Evolutionary conservation across 345 rosid genomes (phyloP).

Genomic region (Clausena lansium): DNA sequence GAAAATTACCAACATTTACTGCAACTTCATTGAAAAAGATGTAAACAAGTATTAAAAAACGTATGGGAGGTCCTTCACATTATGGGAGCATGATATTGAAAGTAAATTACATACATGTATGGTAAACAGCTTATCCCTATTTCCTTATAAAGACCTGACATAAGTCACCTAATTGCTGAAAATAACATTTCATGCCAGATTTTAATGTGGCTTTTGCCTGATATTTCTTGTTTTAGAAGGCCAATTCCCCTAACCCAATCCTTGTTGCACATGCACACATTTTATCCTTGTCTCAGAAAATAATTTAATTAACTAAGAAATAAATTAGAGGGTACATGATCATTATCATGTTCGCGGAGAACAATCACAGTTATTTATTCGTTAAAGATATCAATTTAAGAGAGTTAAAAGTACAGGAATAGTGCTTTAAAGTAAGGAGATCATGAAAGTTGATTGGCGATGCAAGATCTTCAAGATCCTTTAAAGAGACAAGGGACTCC

Average conservation of each 20-base stretch:
- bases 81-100: neutral
- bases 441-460: neutral
- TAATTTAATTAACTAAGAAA: neutral
- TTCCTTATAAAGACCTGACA: neutral
- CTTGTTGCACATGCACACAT: neutral
- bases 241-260: constrained; percentile 7
- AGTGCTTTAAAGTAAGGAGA: neutral
- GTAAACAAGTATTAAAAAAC: neutral
- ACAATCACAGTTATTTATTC: neutral
- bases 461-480: constrained; percentile 13
- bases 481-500: neutral
- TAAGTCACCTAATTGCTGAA: constrained; percentile 10
- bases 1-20: neutral
- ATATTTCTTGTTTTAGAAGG: neutral
- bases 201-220: neutral
- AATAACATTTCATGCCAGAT: neutral
- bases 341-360: neutral
- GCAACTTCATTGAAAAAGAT: neutral
- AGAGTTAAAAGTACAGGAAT: constrained; percentile 11
- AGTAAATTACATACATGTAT: neutral
- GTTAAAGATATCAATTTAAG: constrained; percentile 12
- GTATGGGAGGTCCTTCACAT: neutral
- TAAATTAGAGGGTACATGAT: constrained; percentile 14
- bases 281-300: constrained; percentile 10
- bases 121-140: neutral